Percentiles rank a stretch among this genome's conserved stretches.
phyloP scores from a whole-genome alignment of 805 yeast genomes.

The Candida odintsovae region DNA sequence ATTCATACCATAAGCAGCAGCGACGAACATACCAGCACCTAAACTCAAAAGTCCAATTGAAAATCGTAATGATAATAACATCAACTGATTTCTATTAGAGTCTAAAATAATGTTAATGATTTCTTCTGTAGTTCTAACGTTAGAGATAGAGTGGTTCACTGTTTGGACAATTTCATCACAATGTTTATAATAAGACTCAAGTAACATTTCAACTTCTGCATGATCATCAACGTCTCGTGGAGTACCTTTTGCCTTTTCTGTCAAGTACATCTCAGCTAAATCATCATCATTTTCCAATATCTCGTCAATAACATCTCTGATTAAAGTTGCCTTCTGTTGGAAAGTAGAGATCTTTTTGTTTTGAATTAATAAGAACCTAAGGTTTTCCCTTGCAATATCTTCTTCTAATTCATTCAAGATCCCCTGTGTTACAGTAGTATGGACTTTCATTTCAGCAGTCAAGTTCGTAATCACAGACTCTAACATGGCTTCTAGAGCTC shows the following conservation, averaged over 20 bases:
- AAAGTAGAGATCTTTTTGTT: constrained; percentile 81
- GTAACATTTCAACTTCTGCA: constrained; percentile 80
- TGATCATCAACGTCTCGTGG: constrained; percentile 58
- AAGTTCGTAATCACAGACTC: constrained; percentile 74
- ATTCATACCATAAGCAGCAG: constrained; percentile 95
- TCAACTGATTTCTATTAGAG: constrained; percentile 87
- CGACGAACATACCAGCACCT: constrained; percentile 74
- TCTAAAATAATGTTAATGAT: constrained; percentile 89
- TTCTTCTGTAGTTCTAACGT: constrained; percentile 90
- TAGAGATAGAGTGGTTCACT: constrained; percentile 68
- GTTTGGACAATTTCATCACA: constrained; percentile 93
- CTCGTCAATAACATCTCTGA: constrained; percentile 81
- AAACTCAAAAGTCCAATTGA: constrained; percentile 78
- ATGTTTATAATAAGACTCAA: constrained; percentile 88
- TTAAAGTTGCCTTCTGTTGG: constrained; percentile 74
- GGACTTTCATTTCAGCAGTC: constrained; percentile 83
- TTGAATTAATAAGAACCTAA: constrained; percentile 74
- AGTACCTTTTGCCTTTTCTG: constrained; percentile 46
- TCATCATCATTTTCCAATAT: constrained; percentile 84
- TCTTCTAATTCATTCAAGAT: constrained; percentile 74
- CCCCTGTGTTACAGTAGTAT: constrained; percentile 67
- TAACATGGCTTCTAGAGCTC: constrained; percentile 85
- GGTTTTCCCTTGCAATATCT: constrained; percentile 72
- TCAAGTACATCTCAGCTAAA: constrained; percentile 71
- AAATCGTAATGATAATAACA: constrained; percentile 80